These are phyloP conservation scores for Lyophyllum semitale DNA, from an alignment of 768 basidiomycete species.

Conservation along the genomic window DNA sequence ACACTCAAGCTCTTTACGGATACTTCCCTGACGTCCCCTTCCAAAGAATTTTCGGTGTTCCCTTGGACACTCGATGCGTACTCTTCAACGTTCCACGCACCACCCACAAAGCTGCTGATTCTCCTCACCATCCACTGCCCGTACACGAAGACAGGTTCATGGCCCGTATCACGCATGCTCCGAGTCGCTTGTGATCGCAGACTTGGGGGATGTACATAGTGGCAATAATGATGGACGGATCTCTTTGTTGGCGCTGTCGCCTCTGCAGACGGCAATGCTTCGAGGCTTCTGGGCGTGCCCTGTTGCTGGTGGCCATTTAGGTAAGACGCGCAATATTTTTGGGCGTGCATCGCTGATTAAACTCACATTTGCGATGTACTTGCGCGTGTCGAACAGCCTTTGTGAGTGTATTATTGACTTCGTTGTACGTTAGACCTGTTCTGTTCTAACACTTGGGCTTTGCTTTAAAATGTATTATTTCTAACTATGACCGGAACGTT, in stretches of 20 bases:
- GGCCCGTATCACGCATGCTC: background rate
- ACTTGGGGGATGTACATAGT: conserved; percentile 66
- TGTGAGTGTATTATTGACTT: background rate
- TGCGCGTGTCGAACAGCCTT: background rate
- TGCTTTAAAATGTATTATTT: no score
- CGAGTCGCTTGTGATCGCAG: conserved; percentile 23
- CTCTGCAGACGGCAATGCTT: conserved; percentile 45
- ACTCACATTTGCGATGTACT: background rate
- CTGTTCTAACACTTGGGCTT: background rate
- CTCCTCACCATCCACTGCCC: conserved; percentile 38
- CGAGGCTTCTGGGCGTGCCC: conserved; percentile 58
- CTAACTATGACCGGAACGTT: no score
- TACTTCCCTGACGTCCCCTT: background rate
- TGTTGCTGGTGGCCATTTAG: conserved; percentile 57
- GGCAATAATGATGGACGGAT: conserved; percentile 52
- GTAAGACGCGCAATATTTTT: conserved; percentile 22
- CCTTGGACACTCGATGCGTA: conserved; percentile 47
- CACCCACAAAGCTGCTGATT: background rate
- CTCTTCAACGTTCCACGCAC: background rate
- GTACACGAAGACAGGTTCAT: conserved; percentile 55
- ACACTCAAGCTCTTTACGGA: background rate
- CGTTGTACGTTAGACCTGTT: background rate
- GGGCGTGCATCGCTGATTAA: background rate
- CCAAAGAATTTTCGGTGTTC: conserved; percentile 45
- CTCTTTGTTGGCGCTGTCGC: conserved; percentile 52